These are phyloP conservation scores for Mrakiaceae sp. DNA, from an alignment of 1,284 basidiomycete species.

Conservation along the genomic window DNA sequence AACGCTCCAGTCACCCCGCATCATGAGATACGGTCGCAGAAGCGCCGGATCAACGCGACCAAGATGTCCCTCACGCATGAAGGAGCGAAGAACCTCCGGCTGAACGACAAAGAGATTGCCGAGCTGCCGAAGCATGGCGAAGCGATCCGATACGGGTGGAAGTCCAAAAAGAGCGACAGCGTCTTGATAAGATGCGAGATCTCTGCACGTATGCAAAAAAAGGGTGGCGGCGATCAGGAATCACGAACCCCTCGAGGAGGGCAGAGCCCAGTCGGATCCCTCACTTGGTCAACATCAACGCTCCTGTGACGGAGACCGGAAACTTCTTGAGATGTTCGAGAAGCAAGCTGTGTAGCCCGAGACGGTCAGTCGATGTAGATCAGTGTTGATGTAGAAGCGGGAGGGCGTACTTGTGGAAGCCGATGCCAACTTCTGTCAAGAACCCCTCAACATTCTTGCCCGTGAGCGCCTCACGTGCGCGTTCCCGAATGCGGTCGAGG, in stretches of 20 bases:
- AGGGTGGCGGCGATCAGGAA: not conserved
- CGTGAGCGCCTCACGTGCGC: conserved; percentile 59
- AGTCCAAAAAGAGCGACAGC: conserved; percentile 69
- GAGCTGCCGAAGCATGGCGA: conserved; percentile 95
- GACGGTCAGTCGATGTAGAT: not conserved
- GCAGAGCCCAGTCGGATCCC: conserved; percentile 21
- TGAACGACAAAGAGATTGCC: conserved; percentile 94
- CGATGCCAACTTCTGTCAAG: conserved; percentile 83
- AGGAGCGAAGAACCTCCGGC: conserved; percentile 82
- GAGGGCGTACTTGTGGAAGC: conserved; percentile 71
- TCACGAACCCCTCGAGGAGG: too few species aligned
- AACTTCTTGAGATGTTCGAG: conserved; percentile 94
- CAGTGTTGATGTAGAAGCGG: not conserved
- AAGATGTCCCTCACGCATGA: conserved; percentile 82
- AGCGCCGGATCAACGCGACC: conserved; percentile 79
- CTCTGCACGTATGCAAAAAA: conserved; percentile 42
- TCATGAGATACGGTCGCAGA: conserved; percentile 79
- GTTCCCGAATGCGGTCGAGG: conserved; percentile 67
- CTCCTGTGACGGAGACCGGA: conserved; percentile 90
- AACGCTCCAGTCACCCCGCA: conserved; percentile 64
- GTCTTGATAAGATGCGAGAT: conserved; percentile 95
- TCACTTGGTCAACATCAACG: conserved; percentile 94
- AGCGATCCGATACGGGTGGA: conserved; percentile 78
- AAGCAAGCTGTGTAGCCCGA: conserved; percentile 49
- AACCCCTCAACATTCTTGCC: conserved; percentile 89